Evolutionary conservation across 495 filamentous ascomycete genomes (phyloP), one percentile per base, ranked within the genome.

Genomic region (Symbiotaphrina buchneri): DNA sequence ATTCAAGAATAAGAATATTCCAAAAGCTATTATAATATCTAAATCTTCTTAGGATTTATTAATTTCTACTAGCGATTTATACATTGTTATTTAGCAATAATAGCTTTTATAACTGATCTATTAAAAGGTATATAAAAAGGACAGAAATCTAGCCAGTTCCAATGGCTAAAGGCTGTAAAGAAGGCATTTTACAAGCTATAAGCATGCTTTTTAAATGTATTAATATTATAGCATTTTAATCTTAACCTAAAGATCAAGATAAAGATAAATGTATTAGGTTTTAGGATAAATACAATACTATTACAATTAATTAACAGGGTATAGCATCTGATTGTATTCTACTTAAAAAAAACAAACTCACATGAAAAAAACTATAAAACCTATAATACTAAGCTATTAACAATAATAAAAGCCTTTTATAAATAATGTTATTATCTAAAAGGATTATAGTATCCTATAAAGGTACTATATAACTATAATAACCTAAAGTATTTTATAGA

Each of bases 361-460:
- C 1, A 15, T 27, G 0, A 18, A 47, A 32, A 30, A 10, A 49
- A 51, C 18, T 49, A 49, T 13, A 24, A 45, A 20, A 39, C 44
- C 13, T 41, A 46, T 26, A 27, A 48, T 28, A 43, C 43, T 15
- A 34, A 49, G 37, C 24, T 49, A 0, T 21, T 44, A 18, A 37
- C 30, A n/a, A 51, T 51, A 14, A 45, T n/a, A n/a, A n/a, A n/a
- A n/a, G n/a, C n/a, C n/a, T n/a, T n/a, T n/a, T n/a, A n/a, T n/a
- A n/a, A n/a, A 36, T 51, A 37, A 35, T 13, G 35, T 17, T 23
- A 32, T 6, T 40, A 49, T 6, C 25, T 49, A 0, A 22, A 35
- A 22, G 43, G 44, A 28, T 24, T 46, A 1, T n/a, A 37, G 14
- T 36, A 37, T 11, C 52, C 51, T 35, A 48, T 35, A n/a, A n/a